A percentile compares a stretch with the other conserved stretches of the same genome.
These are phyloP conservation scores for Phytophthora capsici DNA, from an alignment of 352 stramenopile species.

Conservation along the genomic window DNA sequence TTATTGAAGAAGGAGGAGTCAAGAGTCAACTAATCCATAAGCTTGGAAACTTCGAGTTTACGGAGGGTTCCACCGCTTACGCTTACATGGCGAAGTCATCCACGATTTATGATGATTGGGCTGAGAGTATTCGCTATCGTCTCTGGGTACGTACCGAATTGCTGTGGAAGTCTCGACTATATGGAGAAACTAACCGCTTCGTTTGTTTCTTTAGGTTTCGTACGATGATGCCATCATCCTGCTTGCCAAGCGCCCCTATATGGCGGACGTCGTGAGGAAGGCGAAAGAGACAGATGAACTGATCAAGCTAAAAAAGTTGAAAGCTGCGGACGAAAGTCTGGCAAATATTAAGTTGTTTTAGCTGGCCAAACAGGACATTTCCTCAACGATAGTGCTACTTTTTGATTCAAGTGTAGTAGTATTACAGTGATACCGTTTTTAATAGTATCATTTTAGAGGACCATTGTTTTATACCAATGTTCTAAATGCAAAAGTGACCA, in stretches of 20 bases:
- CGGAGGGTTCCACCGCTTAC: background rate
- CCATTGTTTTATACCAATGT: too few relatives aligned
- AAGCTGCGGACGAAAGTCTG: too few relatives aligned
- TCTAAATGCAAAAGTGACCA: too few relatives aligned
- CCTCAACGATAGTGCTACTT: too few relatives aligned
- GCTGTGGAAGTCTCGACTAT: too few relatives aligned
- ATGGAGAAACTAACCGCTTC: background rate
- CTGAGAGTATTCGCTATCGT: slow-evolving; percentile 26
- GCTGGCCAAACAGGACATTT: background rate
- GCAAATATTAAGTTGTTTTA: too few relatives aligned
- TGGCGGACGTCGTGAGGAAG: slow-evolving; percentile 10
- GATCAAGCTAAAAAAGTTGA: too few relatives aligned
- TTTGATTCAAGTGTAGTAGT: too few relatives aligned
- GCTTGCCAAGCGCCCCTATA: background rate
- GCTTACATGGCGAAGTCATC: slow-evolving; percentile 10
- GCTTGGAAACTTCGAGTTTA: slow-evolving; percentile 1
- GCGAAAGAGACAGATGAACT: background rate
- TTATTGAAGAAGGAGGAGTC: slow-evolving; percentile 30
- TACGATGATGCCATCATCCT: slow-evolving; percentile 14
- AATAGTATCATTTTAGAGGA: too few relatives aligned
- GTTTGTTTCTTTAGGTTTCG: slow-evolving; percentile 9
- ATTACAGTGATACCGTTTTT: too few relatives aligned
- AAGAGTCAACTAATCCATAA: background rate
- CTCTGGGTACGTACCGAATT: slow-evolving; percentile 18
- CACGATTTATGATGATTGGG: slow-evolving; percentile 18